Evolutionary conservation across 176 grass and related monocot genomes (phyloP).

Genomic region (Ensete ventricosum): DNA sequence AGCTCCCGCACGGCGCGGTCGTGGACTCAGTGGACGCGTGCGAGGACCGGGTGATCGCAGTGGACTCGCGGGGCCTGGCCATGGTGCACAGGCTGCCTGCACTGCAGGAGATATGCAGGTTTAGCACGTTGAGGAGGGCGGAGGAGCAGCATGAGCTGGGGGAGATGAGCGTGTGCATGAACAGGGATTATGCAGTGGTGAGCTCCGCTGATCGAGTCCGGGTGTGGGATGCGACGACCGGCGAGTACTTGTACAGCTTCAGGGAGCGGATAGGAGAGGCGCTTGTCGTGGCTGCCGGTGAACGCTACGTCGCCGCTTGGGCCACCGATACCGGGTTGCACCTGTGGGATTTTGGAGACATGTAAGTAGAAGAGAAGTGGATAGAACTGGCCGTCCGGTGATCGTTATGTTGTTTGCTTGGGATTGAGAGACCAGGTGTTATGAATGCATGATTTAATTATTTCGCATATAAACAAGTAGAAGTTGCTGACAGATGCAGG

Average conservation of each 20-base stretch:
- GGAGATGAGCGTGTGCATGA: slow-evolving; percentile 25
- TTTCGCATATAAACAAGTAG: too few species aligned
- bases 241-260: slow-evolving; percentile 32
- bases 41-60: slow-evolving; percentile 10
- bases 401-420: too few species aligned
- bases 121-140: slow-evolving; percentile 4
- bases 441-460: too few species aligned
- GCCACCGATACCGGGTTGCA: slow-evolving; percentile 23
- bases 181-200: slow-evolving; percentile 26
- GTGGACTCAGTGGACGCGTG: slow-evolving; percentile 20
- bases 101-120: slow-evolving; percentile 25
- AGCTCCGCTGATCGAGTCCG: background rate
- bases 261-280: slow-evolving; percentile 19
- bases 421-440: too few species aligned
- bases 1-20: background rate
- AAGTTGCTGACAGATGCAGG: too few species aligned
- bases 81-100: slow-evolving; percentile 6
- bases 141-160: background rate
- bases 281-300: background rate
- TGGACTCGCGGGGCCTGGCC: slow-evolving; percentile 18
- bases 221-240: slow-evolving; percentile 19
- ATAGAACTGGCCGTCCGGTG: too few species aligned
- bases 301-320: slow-evolving; percentile 26
- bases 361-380: background rate
- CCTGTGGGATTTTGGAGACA: slow-evolving; percentile 31